Evolutionary conservation across 352 stramenopile species (phyloP).

Genomic region (Phytopythium oedochilum): DNA sequence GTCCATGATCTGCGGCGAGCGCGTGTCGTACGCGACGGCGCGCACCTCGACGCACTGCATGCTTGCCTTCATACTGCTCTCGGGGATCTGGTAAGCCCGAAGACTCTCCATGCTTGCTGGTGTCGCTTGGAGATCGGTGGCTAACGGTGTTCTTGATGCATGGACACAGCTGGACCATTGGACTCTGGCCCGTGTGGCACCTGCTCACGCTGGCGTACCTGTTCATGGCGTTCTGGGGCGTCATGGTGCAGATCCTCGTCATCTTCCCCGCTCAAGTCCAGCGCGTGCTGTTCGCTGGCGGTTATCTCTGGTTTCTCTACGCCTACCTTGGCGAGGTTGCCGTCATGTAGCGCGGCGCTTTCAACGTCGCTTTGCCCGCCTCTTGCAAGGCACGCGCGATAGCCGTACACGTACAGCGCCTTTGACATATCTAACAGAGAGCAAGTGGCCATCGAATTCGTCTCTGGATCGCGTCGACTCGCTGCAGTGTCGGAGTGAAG

Average conservation of each 20-base stretch:
- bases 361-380: too few species aligned
- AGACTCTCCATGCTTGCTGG: not conserved
- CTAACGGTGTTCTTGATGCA: not conserved
- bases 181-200: conserved; percentile 71
- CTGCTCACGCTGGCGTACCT: conserved; percentile 72
- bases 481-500: too few species aligned
- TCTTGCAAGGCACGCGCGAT: too few species aligned
- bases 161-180: conserved; percentile 47
- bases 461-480: too few species aligned
- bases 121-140: too few species aligned
- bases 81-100: conserved; percentile 39
- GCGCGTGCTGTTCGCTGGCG: conserved; percentile 50
- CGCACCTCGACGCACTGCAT: conserved; percentile 68
- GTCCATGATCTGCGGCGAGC: conserved; percentile 46
- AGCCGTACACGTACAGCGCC: too few species aligned
- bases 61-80: conserved; percentile 49
- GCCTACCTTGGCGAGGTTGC: conserved; percentile 43
- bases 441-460: too few species aligned
- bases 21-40: conserved; percentile 53
- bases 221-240: conserved; percentile 82
- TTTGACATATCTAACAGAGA: too few species aligned
- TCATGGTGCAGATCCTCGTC: conserved; percentile 65
- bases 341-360: not conserved
- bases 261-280: conserved; percentile 56
- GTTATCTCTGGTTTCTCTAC: conserved; percentile 77